Base-by-base conservation (phyloP, 345 rosid species). In the Streptanthus diversifolius region DNA sequence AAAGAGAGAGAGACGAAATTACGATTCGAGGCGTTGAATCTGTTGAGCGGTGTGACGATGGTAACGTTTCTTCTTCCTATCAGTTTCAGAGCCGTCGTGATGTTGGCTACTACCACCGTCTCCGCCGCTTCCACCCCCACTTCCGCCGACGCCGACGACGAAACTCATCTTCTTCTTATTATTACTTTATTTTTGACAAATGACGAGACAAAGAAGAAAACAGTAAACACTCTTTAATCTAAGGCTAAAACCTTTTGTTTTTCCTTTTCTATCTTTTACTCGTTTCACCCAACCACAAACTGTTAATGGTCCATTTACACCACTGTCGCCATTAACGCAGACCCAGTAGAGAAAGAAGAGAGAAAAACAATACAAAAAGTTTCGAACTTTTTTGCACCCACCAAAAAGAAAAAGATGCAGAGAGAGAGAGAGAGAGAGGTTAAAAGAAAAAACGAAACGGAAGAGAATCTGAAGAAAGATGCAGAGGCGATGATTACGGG, bases 21-120 rank as follows among this genome's bases (percentile, higher is more conserved):
- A 95, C 99, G 83, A 68, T 87, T 95, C 99, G 37, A 95, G 96
- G 68, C 85, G 83, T 86, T 95, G 99, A 88, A 95, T 91, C 87
- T 95, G 98, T 69, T 82, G 68, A 67, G 93, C 91, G n/a, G 99
- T 95, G 62, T 91, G 99, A 47, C 99, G 96, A 56, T 95, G 99
- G 79, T 95, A 91, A 44, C 90, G 93, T 81, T 90, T 91, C 88
- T 90, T 95, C 83, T 90, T 83, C 80, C 78, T 66, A 36, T 85
- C 86, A 0, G 83, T 59, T 77, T 87, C 97, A 64, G 87, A 83
- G 12, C 82, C 90, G 85, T 88, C 95, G 44, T 72, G 70, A 66
- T 45, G 77, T 59, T 77, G 77, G 47, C 88, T 88, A 48, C 88
- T 90, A 58, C 90, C 97, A 59, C 88, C 98, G 18, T 87, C 91